A percentile compares a stretch with the other conserved stretches of the same genome.
Conservation (phyloP, 2,329 filamentous ascomycete genomes). For the Orbilia ellipsospora region DNA sequence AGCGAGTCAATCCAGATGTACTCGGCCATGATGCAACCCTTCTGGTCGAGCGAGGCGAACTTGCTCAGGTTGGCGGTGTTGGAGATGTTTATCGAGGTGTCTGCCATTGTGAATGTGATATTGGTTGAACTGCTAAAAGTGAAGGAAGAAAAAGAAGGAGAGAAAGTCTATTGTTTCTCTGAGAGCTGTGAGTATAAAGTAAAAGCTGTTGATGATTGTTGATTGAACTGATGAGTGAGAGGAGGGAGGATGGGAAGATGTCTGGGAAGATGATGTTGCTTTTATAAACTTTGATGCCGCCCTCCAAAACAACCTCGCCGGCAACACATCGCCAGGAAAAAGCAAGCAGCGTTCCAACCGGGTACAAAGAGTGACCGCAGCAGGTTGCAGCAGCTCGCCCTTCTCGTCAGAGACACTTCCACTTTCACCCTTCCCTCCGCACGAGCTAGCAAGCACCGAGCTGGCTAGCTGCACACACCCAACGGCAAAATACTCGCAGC, state of each 20-base stretch:
- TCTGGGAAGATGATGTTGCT: conserved; percentile 37
- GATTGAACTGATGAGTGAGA: conserved; percentile 14
- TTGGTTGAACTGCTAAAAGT: conserved; percentile 25
- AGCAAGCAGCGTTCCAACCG: conserved; percentile 19
- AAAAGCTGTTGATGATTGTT: no score
- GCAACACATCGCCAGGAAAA: conserved; percentile 22
- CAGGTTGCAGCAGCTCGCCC: neutral
- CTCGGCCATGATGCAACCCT: conserved; percentile 88
- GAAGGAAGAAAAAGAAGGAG: conserved; percentile 32
- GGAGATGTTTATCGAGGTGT: conserved; percentile 56
- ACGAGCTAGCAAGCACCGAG: conserved; percentile 1
- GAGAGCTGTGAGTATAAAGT: neutral
- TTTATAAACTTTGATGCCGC: conserved; percentile 51
- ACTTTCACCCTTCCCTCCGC: no score
- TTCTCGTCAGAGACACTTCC: neutral
- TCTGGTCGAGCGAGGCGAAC: conserved; percentile 90
- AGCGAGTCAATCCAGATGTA: conserved; percentile 94
- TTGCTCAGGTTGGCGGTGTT: conserved; percentile 66
- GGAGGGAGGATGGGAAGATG: conserved; percentile 14
- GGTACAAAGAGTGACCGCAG: conserved; percentile 47
- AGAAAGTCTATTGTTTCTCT: conserved; percentile 9
- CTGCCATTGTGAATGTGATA: conserved; percentile 52
- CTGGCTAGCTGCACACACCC: conserved; percentile 5
- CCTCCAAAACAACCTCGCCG: conserved; percentile 1
- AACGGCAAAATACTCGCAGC: conserved; percentile 54